Evolutionary conservation across 805 yeast genomes (phyloP), one percentile per base, ranked within the genome.

Genomic region (Clavispora asparagi): DNA sequence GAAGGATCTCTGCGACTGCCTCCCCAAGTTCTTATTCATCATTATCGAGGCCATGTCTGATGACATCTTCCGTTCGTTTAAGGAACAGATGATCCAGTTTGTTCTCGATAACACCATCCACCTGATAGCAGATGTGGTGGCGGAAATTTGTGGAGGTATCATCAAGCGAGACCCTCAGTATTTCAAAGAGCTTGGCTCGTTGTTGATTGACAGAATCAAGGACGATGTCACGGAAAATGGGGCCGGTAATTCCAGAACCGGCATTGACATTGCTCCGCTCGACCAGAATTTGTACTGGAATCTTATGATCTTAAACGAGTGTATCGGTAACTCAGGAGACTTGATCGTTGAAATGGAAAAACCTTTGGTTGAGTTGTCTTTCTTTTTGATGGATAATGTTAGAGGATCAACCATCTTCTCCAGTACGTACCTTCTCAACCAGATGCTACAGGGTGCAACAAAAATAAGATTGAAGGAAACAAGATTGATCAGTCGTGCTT

Each of bases 271-370:
- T 25, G 72, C 82, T 26, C 87, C 87, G n/a, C 75, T 90, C 37
- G 98, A 94, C 63, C 84, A 83, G 28, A 78, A 83, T 16, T 65
- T 94, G 8, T 80, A 81, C 28, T 81, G 96, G 80, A 79, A 83
- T 57, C 61, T 87, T 29, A 76, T 83, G 3, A 77, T 89, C 2
- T 63, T 91, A 38, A 81, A 83, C 58, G 91, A 88, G 59, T 71
- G 83, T 25, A 62, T 86, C 35, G 81, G 89, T 23, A 85, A 85
- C 46, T 83, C 92, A 1, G 82, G 82, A n/a, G 65, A 62, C 0
- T 60, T 69, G 4, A 58, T 84, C 1, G 56, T 85, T 9, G 59
- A 66, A 0, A 67, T 74, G 49, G 64, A 70, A 6, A 62, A 64
- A 0, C 78, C 81, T 28, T 56, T 88, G 6, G 56, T 63, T 7